A percentile compares a stretch with the other conserved stretches of the same genome.
Conservation (phyloP, 2,329 filamentous ascomycete genomes). For the Claviceps pazoutovae region DNA sequence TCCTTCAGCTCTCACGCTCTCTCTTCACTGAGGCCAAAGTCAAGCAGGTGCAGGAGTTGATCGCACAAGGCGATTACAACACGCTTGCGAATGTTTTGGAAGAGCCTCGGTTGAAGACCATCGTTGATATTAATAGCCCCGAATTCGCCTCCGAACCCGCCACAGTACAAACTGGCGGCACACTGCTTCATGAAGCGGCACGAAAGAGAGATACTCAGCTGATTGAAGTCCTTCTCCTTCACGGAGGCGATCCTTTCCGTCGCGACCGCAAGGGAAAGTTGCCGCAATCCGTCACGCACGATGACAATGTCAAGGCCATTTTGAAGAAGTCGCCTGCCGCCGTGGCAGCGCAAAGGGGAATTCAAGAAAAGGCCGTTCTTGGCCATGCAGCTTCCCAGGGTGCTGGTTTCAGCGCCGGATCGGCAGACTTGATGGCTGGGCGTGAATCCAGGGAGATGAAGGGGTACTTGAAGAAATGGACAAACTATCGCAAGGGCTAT, state of each 20-base stretch:
- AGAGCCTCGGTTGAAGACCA: slow-evolving; percentile 71
- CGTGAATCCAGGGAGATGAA: slow-evolving; percentile 95
- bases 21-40: slow-evolving; percentile 81
- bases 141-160: slow-evolving; percentile 72
- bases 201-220: slow-evolving; percentile 74
- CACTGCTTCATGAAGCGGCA: slow-evolving; percentile 83
- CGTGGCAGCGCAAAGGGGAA: slow-evolving; percentile 82
- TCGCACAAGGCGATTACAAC: slow-evolving; percentile 60
- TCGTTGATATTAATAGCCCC: slow-evolving; percentile 82
- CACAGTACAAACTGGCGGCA: slow-evolving; percentile 75
- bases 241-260: slow-evolving; percentile 90
- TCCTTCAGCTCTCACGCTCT: slow-evolving; percentile 78
- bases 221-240: slow-evolving; percentile 79
- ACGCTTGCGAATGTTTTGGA: slow-evolving; percentile 66
- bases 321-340: slow-evolving; percentile 90
- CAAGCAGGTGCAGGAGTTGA: slow-evolving; percentile 67
- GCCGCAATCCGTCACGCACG: slow-evolving; percentile 90
- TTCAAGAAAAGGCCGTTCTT: slow-evolving; percentile 93
- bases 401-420: slow-evolving; percentile 31
- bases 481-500: slow-evolving; percentile 94
- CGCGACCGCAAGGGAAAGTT: slow-evolving; percentile 91
- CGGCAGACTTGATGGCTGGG: slow-evolving; percentile 51
- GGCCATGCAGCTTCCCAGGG: slow-evolving; percentile 53
- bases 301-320: slow-evolving; percentile 76
- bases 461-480: slow-evolving; percentile 98